Evolutionary conservation across 2,329 filamentous ascomycete genomes (phyloP).

Genomic region (Sphaerulina musiva): DNA sequence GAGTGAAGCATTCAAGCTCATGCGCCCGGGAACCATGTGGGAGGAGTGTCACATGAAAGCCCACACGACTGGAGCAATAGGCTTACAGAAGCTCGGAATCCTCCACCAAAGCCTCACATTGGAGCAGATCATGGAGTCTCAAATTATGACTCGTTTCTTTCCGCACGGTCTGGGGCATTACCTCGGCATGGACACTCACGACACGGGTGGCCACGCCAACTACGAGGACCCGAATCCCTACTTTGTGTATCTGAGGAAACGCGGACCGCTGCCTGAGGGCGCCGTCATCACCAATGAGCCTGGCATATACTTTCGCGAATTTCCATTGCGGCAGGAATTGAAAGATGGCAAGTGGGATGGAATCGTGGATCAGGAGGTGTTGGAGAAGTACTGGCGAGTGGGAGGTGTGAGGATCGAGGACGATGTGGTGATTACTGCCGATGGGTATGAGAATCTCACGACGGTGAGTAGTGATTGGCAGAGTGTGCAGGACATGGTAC

Average conservation of each 20-base stretch:
- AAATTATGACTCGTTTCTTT: constrained; percentile 46
- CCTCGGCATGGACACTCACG: constrained; percentile 49
- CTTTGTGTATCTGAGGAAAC: constrained; percentile 79
- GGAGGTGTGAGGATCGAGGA: constrained; percentile 90
- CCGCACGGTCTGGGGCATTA: constrained; percentile 48
- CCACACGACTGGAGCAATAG: constrained; percentile 74
- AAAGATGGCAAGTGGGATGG: constrained; percentile 53
- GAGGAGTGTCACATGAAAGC: constrained; percentile 75
- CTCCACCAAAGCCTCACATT: constrained; percentile 40
- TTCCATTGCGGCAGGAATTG: constrained; percentile 65
- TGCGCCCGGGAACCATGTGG: constrained; percentile 71
- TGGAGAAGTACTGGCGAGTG: constrained; percentile 66
- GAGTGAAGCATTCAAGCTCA: constrained; percentile 62
- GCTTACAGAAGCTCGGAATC: constrained; percentile 68
- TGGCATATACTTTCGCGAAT: constrained; percentile 71
- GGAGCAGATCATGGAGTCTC: constrained; percentile 40
- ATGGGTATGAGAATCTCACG: constrained; percentile 79
- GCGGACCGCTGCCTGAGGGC: constrained; percentile 45
- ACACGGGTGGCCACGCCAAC: constrained; percentile 45
- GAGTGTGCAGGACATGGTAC: constrained; percentile 24
- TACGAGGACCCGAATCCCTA: constrained; percentile 67
- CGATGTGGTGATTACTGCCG: constrained; percentile 71
- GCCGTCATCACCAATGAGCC: constrained; percentile 93
- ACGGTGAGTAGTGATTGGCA: constrained; percentile 58
- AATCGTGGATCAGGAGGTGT: constrained; percentile 58